Percentiles rank a stretch among this genome's conserved stretches.
phyloP scores from a whole-genome alignment of 2,329 filamentous ascomycete genomes.

The Cytospora piceae region DNA sequence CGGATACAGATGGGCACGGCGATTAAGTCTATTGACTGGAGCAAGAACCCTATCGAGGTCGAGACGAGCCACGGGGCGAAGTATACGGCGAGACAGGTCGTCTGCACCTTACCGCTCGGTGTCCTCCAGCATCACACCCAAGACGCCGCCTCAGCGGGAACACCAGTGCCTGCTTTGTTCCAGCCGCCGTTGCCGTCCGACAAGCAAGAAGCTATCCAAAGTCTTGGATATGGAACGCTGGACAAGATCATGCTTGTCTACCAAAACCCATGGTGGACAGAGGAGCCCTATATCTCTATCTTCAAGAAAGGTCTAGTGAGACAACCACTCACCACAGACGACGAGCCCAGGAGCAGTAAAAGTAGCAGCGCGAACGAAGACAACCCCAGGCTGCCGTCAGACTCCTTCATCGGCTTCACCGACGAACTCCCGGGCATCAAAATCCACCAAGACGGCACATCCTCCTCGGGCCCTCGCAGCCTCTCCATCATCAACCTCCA shows the following conservation, averaged over 20 bases:
- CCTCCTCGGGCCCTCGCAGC: conserved; percentile 3
- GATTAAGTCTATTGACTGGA: conserved; percentile 16
- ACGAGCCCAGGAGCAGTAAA: too few relatives aligned
- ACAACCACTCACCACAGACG: neutral
- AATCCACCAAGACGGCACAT: conserved; percentile 12
- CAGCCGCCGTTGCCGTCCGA: conserved; percentile 8
- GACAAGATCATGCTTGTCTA: conserved; percentile 25
- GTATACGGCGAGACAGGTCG: conserved; percentile 16
- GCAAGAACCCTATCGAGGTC: conserved; percentile 3
- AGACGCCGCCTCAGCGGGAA: neutral
- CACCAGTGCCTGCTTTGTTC: conserved; percentile 5
- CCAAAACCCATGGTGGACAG: conserved; percentile 16
- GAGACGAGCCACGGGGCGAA: conserved; percentile 10
- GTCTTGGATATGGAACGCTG: conserved; percentile 21
- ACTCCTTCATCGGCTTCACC: conserved; percentile 19
- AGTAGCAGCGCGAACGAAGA: neutral
- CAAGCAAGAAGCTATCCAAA: conserved; percentile 12
- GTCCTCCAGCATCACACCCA: conserved; percentile 16
- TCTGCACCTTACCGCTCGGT: conserved; percentile 20
- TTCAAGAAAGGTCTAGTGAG: conserved; percentile 8
- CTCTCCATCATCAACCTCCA: conserved; percentile 18
- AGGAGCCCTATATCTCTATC: conserved; percentile 15
- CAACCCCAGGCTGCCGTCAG: neutral
- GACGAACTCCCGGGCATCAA: conserved; percentile 17
- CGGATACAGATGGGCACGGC: conserved; percentile 8